Conservation (phyloP, 1,284 basidiomycete species). For the Boletus hoseneyae region DNA sequence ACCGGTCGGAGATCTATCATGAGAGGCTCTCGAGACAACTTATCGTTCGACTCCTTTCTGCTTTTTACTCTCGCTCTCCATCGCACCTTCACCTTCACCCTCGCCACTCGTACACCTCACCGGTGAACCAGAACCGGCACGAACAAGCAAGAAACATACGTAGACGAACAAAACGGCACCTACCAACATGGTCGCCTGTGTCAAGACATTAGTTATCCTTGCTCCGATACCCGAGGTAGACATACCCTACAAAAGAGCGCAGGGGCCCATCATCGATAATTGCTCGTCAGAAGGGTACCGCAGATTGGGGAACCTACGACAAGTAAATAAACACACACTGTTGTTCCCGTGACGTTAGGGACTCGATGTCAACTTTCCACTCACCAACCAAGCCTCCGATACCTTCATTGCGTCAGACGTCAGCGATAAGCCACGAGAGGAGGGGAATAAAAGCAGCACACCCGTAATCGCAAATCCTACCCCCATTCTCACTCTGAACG, state of each 20-base stretch:
- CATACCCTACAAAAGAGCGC: conserved; percentile 27
- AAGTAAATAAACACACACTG: neutral
- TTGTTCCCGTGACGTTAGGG: too few species aligned
- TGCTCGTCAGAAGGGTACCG: conserved; percentile 26
- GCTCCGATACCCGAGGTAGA: neutral
- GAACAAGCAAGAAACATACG: conserved; percentile 10
- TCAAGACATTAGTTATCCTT: neutral
- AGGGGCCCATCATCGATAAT: conserved; percentile 31
- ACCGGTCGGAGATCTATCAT: too few species aligned
- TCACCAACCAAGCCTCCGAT: conserved; percentile 27
- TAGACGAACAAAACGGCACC: conserved; percentile 10
- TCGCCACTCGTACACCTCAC: too few species aligned
- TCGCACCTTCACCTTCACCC: too few species aligned
- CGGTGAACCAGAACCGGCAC: too few species aligned
- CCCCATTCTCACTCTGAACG: conserved; percentile 25
- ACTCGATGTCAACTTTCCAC: neutral
- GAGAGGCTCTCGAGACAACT: too few species aligned
- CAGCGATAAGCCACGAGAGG: too few species aligned
- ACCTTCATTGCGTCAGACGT: conserved; percentile 13
- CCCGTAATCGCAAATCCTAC: conserved; percentile 25
- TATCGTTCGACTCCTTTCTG: too few species aligned
- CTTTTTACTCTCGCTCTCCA: too few species aligned
- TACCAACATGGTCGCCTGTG: conserved; percentile 14
- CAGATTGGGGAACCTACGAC: conserved; percentile 28
- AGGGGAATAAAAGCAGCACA: conserved; percentile 2